phyloP scores from a whole-genome alignment of 2,329 filamentous ascomycete species.

The Aspergillus sp. region DNA sequence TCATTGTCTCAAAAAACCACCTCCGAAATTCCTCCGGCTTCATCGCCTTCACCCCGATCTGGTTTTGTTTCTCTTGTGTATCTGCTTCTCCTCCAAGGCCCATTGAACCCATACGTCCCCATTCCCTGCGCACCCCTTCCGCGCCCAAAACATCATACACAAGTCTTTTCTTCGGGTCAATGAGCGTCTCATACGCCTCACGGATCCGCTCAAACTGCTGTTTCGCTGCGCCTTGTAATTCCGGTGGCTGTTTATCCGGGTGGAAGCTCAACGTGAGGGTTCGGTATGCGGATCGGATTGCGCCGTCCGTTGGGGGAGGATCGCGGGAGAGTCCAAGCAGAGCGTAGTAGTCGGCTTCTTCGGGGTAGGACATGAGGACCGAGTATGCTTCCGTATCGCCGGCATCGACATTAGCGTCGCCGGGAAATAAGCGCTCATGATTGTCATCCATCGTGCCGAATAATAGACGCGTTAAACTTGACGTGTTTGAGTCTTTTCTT shows the following conservation, averaged over 20 bases:
- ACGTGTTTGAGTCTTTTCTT: background rate
- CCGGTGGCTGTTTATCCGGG: constrained; percentile 45
- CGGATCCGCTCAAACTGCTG: constrained; percentile 40
- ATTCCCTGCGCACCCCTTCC: constrained; percentile 42
- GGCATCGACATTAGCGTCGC: background rate
- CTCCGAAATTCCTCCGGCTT: constrained; percentile 39
- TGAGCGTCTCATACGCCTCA: constrained; percentile 43
- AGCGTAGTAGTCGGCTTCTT: constrained; percentile 42
- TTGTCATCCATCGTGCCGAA: background rate
- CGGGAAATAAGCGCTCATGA: background rate
- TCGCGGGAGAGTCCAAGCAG: constrained; percentile 40
- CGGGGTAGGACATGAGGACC: constrained; percentile 29
- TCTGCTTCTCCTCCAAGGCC: constrained; percentile 30
- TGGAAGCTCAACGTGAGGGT: constrained; percentile 45
- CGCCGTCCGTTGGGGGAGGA: constrained; percentile 41
- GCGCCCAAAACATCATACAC: constrained; percentile 46
- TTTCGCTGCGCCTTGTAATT: constrained; percentile 37
- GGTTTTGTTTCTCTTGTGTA: constrained; percentile 22
- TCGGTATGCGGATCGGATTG: constrained; percentile 46
- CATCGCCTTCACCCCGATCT: constrained; percentile 40
- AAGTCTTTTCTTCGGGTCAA: constrained; percentile 41
- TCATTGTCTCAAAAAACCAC: constrained; percentile 44
- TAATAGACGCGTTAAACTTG: background rate
- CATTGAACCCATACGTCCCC: constrained; percentile 34
- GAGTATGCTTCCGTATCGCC: constrained; percentile 24